A percentile compares a stretch with the other conserved stretches of the same genome.
Conservation (phyloP, 306 rosid genomes). For the Cicer pinnatifidum region DNA sequence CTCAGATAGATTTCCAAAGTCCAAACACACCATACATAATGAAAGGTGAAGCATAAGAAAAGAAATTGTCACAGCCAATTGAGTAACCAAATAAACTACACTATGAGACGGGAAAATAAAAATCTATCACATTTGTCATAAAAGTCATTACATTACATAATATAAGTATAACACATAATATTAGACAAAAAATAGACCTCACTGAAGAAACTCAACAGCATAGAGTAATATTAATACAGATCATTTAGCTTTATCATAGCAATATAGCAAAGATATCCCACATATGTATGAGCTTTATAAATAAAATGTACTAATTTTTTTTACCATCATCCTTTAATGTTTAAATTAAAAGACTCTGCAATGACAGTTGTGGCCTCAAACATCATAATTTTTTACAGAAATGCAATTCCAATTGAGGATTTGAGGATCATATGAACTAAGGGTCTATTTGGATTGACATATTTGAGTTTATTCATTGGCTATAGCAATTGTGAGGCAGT, state of each 20-base stretch:
- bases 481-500: no score
- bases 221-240: not conserved
- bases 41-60: not conserved
- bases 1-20: not conserved
- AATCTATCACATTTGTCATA: not conserved
- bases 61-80: not conserved
- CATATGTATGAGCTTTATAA: not conserved
- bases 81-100: conserved; percentile 6
- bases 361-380: not conserved
- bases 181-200: not conserved
- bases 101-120: conserved; percentile 15
- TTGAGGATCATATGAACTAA: not conserved
- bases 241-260: not conserved
- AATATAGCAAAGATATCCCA: not conserved
- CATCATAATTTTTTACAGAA: not conserved
- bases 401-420: not conserved
- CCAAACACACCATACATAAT: not conserved
- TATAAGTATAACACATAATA: not conserved
- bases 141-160: not conserved
- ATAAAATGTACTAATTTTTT: not conserved
- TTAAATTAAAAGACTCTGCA: not conserved
- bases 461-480: no score
- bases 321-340: not conserved
- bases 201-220: not conserved
- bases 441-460: no score